A percentile compares a stretch with the other conserved stretches of the same genome.
phyloP scores from a whole-genome alignment of 208 protist genomes.

The Trypanosoma platydactyli region DNA sequence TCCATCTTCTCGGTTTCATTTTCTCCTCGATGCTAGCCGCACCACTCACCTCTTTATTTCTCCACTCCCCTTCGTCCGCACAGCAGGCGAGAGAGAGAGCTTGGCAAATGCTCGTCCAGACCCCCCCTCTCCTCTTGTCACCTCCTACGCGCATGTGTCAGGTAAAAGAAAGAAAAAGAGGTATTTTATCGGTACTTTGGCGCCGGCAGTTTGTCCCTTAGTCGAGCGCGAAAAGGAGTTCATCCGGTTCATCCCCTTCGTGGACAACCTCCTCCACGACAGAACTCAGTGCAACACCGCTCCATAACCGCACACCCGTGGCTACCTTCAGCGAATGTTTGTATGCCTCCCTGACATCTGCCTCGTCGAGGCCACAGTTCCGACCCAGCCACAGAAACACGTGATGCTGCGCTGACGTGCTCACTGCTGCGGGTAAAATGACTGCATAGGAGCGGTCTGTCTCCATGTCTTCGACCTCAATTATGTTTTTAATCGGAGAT shows the following conservation, averaged over 20 bases:
- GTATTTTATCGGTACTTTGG: neutral
- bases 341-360: conserved; percentile 28
- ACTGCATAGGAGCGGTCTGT: conserved; percentile 52
- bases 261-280: conserved; percentile 51
- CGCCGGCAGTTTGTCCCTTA: neutral
- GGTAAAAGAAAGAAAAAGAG: conserved; percentile 33
- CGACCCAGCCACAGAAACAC: conserved; percentile 62
- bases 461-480: conserved; percentile 59
- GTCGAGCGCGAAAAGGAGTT: conserved; percentile 52
- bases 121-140: too few relatives aligned
- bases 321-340: conserved; percentile 18
- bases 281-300: conserved; percentile 21
- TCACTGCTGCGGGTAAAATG: conserved; percentile 33
- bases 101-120: too few relatives aligned
- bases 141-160: neutral
- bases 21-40: too few relatives aligned
- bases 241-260: conserved; percentile 71
- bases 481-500: conserved; percentile 24
- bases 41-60: too few relatives aligned
- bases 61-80: too few relatives aligned
- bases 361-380: conserved; percentile 28
- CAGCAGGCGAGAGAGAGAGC: too few relatives aligned
- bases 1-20: too few relatives aligned
- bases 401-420: conserved; percentile 3
- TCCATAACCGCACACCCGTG: conserved; percentile 22